Percentiles rank a stretch among this genome's conserved stretches.
Conservation (phyloP, 139 green algal genomes). For the Yamagishiella unicocca region DNA sequence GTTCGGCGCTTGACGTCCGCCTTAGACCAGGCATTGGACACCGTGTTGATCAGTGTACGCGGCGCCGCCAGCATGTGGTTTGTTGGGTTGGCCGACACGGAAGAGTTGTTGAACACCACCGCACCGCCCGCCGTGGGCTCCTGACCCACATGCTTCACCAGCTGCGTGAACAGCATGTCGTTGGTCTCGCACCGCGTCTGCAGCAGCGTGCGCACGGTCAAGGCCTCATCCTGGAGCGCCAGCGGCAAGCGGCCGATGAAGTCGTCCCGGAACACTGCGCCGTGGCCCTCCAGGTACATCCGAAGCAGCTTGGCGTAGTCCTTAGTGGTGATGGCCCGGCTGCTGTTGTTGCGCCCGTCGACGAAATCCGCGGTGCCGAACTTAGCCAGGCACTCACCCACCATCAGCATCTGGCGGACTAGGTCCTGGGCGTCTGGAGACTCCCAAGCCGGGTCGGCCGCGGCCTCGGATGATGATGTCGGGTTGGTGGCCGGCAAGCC, state of each 20-base stretch:
- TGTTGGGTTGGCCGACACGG: conserved; percentile 47
- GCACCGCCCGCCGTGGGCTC: conserved; percentile 24
- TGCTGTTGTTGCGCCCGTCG: conserved; percentile 47
- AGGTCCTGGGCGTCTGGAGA: conserved; percentile 20
- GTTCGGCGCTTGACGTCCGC: conserved; percentile 35
- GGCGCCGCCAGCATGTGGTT: conserved; percentile 50
- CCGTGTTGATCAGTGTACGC: conserved; percentile 38
- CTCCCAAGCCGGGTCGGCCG: conserved; percentile 18
- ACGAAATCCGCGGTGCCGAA: conserved; percentile 54
- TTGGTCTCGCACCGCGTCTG: conserved; percentile 56
- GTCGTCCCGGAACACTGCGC: conserved; percentile 45
- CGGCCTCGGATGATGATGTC: not conserved
- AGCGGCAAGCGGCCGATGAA: conserved; percentile 50
- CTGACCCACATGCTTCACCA: conserved; percentile 55
- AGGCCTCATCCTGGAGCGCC: conserved; percentile 46
- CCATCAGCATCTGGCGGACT: conserved; percentile 24
- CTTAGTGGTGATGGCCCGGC: conserved; percentile 56
- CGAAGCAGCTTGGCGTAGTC: conserved; percentile 58
- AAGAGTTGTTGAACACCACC: conserved; percentile 50
- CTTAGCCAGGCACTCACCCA: conserved; percentile 53
- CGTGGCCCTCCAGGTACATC: conserved; percentile 30
- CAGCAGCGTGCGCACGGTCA: conserved; percentile 49
- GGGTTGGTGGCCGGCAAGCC: not conserved
- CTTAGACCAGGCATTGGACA: conserved; percentile 45
- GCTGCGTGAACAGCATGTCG: conserved; percentile 49